These are phyloP conservation scores for Acanthamoeba triangularis DNA, from an alignment of 208 protist genomes.

Conservation along the genomic window DNA sequence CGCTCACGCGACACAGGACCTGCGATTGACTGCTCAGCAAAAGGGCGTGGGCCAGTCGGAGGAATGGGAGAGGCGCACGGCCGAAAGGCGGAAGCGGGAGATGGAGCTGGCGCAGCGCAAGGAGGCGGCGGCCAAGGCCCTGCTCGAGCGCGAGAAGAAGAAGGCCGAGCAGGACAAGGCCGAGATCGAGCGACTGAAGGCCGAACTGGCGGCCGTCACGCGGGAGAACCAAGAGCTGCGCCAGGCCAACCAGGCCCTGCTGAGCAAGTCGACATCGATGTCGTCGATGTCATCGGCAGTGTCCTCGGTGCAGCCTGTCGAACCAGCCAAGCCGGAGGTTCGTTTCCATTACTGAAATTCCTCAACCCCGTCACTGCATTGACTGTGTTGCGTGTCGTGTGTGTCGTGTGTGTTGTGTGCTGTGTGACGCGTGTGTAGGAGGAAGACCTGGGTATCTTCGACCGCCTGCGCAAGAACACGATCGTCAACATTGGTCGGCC, in stretches of 20 bases:
- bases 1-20: background rate
- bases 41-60: background rate
- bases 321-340: background rate
- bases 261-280: background rate
- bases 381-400: no score
- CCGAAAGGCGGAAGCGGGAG: background rate
- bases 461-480: slow-evolving; percentile 22
- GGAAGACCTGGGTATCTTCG: slow-evolving; percentile 4
- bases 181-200: background rate
- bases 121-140: slow-evolving; percentile 47
- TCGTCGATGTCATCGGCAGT: background rate
- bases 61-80: slow-evolving; percentile 16
- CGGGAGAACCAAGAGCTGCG: slow-evolving; percentile 2
- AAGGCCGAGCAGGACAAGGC: slow-evolving; percentile 45
- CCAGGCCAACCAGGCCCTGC: background rate
- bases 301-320: no score
- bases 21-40: slow-evolving; percentile 27
- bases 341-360: no score
- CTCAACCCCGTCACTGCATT: no score
- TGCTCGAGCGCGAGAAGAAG: slow-evolving; percentile 44
- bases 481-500: background rate
- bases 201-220: background rate
- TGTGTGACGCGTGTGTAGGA: background rate
- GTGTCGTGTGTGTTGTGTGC: background rate
- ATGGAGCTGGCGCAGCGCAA: slow-evolving; percentile 16